Percentiles rank a stretch among this genome's conserved stretches.
These are phyloP conservation scores for Exophiala alcalophila DNA, from an alignment of 2,329 filamentous ascomycete species.

Conservation along the genomic window DNA sequence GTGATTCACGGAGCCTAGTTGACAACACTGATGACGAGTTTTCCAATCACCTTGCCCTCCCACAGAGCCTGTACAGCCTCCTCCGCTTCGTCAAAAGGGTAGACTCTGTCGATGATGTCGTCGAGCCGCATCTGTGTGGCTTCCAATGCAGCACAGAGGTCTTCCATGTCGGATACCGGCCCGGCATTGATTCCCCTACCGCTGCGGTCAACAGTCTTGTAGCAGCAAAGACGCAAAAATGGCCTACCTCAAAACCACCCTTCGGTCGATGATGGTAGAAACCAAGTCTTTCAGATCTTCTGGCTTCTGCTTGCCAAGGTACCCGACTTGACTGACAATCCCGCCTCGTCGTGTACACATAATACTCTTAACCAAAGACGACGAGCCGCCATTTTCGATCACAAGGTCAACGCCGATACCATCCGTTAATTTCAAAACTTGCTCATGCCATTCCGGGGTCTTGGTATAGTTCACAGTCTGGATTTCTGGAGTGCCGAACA, in stretches of 20 bases:
- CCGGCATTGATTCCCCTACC: constrained; percentile 42
- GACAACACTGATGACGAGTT: constrained; percentile 40
- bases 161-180: constrained; percentile 42
- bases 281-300: constrained; percentile 38
- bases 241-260: constrained; percentile 35
- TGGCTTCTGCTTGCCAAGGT: constrained; percentile 37
- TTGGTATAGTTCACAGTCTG: constrained; percentile 36
- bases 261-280: constrained; percentile 39
- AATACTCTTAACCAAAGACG: constrained; percentile 41
- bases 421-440: constrained; percentile 35
- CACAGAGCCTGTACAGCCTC: constrained; percentile 44
- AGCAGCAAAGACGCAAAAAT: background rate
- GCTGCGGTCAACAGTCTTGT: constrained; percentile 4
- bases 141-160: constrained; percentile 39
- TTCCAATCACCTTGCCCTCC: constrained; percentile 45
- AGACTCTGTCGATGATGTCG: constrained; percentile 41
- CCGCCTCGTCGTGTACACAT: constrained; percentile 43
- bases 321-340: constrained; percentile 45
- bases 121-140: constrained; percentile 31
- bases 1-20: too few relatives aligned
- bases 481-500: constrained; percentile 30
- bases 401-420: constrained; percentile 39
- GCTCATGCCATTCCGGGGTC: constrained; percentile 35
- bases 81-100: constrained; percentile 40
- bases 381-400: constrained; percentile 41